Evolutionary conservation across 805 yeast genomes (phyloP).

Genomic region (Lipomyces kockii): DNA sequence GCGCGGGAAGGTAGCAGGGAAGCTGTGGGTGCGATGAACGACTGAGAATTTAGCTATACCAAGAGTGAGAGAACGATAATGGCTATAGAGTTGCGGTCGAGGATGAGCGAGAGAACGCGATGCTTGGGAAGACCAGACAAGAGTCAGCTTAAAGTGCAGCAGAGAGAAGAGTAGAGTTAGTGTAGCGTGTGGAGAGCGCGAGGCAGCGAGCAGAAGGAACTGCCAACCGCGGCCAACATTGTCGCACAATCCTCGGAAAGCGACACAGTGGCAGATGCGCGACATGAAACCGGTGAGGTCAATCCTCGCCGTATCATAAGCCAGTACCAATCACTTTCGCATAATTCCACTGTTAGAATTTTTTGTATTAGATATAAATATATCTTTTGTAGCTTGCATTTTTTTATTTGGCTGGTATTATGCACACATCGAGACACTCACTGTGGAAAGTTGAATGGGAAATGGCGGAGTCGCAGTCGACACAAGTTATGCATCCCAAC

Average conservation of each 20-base stretch:
- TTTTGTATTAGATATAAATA: too few relatives aligned
- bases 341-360: too few relatives aligned
- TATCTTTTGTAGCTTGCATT: too few relatives aligned
- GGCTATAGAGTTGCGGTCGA: slow-evolving; percentile 3
- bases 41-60: background rate
- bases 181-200: slow-evolving; percentile 1
- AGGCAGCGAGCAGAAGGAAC: background rate
- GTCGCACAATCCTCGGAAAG: background rate
- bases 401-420: too few relatives aligned
- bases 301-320: too few relatives aligned
- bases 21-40: background rate
- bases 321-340: too few relatives aligned
- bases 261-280: background rate
- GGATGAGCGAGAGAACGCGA: background rate
- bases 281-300: background rate
- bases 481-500: too few relatives aligned
- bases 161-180: background rate
- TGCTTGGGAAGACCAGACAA: background rate
- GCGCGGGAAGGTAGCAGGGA: background rate
- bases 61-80: slow-evolving; percentile 1
- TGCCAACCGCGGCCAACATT: background rate
- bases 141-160: background rate
- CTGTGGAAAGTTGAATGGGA: too few relatives aligned
- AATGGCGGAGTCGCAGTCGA: too few relatives aligned
- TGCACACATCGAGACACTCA: too few relatives aligned